A percentile compares a stretch with the other conserved stretches of the same genome.
These are phyloP conservation scores for Suillus alpinus DNA, from an alignment of 768 basidiomycete genomes.

Conservation along the genomic window DNA sequence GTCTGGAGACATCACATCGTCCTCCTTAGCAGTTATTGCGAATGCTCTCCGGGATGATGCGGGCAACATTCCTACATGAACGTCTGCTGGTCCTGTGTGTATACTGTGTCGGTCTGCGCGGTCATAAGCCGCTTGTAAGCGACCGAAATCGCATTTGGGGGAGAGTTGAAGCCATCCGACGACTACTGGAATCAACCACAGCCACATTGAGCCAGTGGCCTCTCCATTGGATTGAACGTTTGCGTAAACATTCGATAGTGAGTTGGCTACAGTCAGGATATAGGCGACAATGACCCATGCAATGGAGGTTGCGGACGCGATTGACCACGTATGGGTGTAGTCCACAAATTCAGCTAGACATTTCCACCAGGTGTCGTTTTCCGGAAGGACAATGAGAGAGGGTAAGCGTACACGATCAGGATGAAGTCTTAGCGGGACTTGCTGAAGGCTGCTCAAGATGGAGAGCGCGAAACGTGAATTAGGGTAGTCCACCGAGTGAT, in stretches of 20 bases:
- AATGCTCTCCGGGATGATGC: not conserved
- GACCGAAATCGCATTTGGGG: slow-evolving; percentile 30
- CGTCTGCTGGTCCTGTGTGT: not conserved
- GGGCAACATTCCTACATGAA: not conserved
- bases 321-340: slow-evolving; percentile 33
- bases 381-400: slow-evolving; percentile 34
- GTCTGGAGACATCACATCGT: slow-evolving; percentile 13
- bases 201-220: slow-evolving; percentile 29
- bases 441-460: slow-evolving; percentile 36
- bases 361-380: slow-evolving; percentile 38
- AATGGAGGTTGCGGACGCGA: slow-evolving; percentile 32
- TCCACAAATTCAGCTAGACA: slow-evolving; percentile 28
- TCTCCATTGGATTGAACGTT: slow-evolving; percentile 1
- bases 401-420: slow-evolving; percentile 25
- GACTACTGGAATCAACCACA: slow-evolving; percentile 36
- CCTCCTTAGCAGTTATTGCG: not conserved
- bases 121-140: slow-evolving; percentile 24
- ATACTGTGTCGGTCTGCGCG: slow-evolving; percentile 25
- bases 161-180: slow-evolving; percentile 36
- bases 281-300: slow-evolving; percentile 34
- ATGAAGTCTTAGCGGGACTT: slow-evolving; percentile 30
- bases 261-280: slow-evolving; percentile 27
- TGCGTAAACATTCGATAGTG: slow-evolving; percentile 7
- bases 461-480: slow-evolving; percentile 20
- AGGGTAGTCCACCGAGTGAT: slow-evolving; percentile 24